Evolutionary conservation across 495 filamentous ascomycete species (phyloP).

Genomic region (Bathelium albidoporum): DNA sequence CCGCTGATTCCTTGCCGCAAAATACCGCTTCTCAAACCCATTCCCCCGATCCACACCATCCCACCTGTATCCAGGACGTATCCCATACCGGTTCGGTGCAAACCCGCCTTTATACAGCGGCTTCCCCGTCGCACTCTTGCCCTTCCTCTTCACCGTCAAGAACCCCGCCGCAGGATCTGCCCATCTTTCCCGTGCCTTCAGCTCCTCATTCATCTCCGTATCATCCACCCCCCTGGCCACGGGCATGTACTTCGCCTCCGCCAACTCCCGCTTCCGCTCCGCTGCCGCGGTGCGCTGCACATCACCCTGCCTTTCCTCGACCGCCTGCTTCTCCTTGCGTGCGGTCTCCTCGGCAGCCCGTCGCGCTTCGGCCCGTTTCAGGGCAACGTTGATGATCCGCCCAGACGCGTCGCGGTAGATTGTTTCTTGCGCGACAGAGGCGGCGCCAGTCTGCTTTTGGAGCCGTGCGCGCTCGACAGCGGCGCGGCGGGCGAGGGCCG

Average conservation of each 20-base stretch:
- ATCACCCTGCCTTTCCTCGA: conserved; percentile 66
- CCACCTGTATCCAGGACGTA: conserved; percentile 85
- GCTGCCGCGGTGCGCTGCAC: conserved; percentile 58
- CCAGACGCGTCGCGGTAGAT: conserved; percentile 92
- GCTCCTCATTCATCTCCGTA: conserved; percentile 67
- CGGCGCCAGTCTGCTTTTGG: conserved; percentile 33
- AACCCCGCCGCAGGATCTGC: conserved; percentile 88
- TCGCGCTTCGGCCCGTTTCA: conserved; percentile 79
- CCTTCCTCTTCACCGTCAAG: conserved; percentile 43
- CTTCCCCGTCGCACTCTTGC: conserved; percentile 46
- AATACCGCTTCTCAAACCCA: conserved; percentile 92
- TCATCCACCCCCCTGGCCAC: conserved; percentile 76
- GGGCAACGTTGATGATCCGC: conserved; percentile 77
- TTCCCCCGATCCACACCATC: conserved; percentile 94
- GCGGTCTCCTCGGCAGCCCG: conserved; percentile 59
- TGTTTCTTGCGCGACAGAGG: conserved; percentile 53
- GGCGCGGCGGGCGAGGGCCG: conserved; percentile 50
- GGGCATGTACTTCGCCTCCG: conserved; percentile 70
- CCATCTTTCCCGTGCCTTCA: conserved; percentile 69
- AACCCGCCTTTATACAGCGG: conserved; percentile 72
- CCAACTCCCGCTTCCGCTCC: conserved; percentile 48
- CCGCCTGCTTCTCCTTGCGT: conserved; percentile 47
- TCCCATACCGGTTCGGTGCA: conserved; percentile 88
- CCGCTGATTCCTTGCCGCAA: conserved; percentile 70
- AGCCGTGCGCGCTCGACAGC: conserved; percentile 40